Evolutionary conservation across 2,329 filamentous ascomycete genomes (phyloP), one percentile per base, ranked within the genome.

Genomic region (Xylaria multiplex): DNA sequence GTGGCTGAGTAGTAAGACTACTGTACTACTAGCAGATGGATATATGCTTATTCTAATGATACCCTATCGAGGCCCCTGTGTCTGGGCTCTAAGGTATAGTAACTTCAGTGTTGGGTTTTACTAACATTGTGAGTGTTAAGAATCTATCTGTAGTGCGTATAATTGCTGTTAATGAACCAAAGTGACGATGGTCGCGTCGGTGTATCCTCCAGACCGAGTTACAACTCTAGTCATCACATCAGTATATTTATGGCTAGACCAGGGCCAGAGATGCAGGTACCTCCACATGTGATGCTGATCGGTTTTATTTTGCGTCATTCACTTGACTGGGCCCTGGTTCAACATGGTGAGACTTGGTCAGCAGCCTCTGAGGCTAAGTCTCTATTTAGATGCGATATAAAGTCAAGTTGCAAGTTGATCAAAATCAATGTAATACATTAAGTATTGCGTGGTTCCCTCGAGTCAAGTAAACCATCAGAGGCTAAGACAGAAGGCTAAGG

Each of bases 251-350:
- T 59, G 22, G 22, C 42, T 45, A 42, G 40, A 45, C n/a, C 42
- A 45, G 16, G 40, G 16, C 48, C 48, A 53, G 49, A 53, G 35
- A 54, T 40, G 52, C 52, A 55, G 52, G 52, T 55, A 55, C 35
- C 52, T 55, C 52, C 52, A 55, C 52, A 40, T 14, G 48, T 27
- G 52, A 27, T 42, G 52, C 35, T 55, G 52, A 55, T 55, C 52
- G 19, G 45, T 42, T 16, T 55, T 11, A 19, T 32, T 8, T 54
- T 54, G 19, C 35, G 52, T 55, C 52, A 55, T 55, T 24, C 22
- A 42, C 16, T 37, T 13, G 52, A 24, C 9, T n/a, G 22, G 8
- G 19, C 27, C 35, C 35, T 43, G 37, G 19, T 24, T 40, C 35
- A 16, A 54, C 11, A 16, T 42, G 35, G 24, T 24, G 35, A 42